These are phyloP conservation scores for Claviceps sp. DNA, from an alignment of 2,329 filamentous ascomycete genomes.

Conservation along the genomic window DNA sequence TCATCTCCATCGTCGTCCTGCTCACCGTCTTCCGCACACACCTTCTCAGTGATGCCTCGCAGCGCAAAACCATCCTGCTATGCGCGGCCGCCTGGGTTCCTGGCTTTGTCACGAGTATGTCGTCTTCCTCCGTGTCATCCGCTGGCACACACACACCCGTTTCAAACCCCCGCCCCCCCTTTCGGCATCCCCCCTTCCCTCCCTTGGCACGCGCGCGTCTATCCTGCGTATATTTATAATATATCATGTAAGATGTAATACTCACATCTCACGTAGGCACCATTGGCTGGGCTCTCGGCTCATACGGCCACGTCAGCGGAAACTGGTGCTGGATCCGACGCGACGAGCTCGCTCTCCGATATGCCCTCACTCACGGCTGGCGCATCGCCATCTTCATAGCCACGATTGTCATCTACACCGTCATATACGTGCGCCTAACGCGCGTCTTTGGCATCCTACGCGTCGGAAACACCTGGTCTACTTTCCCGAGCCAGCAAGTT, in stretches of 20 bases:
- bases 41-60: constrained; percentile 18
- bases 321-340: constrained; percentile 32
- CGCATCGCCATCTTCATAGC: constrained; percentile 25
- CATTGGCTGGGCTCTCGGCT: constrained; percentile 6
- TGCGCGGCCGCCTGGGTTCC: constrained; percentile 27
- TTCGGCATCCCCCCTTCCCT: too few relatives aligned
- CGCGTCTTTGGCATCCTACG: constrained; percentile 5
- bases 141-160: too few relatives aligned
- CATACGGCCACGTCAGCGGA: constrained; percentile 22
- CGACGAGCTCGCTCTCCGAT: constrained; percentile 21
- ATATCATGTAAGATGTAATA: too few relatives aligned
- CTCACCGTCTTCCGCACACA: constrained; percentile 24
- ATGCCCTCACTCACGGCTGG: constrained; percentile 29
- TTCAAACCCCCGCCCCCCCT: too few relatives aligned
- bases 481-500: not conserved
- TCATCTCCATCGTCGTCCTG: constrained; percentile 29
- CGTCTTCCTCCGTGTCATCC: too few relatives aligned
- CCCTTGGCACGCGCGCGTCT: too few relatives aligned
- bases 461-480: not conserved
- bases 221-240: too few relatives aligned
- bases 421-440: constrained; percentile 18
- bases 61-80: constrained; percentile 17
- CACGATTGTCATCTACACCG: constrained; percentile 25
- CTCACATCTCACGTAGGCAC: not conserved
- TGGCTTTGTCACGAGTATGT: constrained; percentile 21